These are phyloP conservation scores for Chenopodium berlandieri DNA, from an alignment of 148 eudicot species.

Conservation along the genomic window DNA sequence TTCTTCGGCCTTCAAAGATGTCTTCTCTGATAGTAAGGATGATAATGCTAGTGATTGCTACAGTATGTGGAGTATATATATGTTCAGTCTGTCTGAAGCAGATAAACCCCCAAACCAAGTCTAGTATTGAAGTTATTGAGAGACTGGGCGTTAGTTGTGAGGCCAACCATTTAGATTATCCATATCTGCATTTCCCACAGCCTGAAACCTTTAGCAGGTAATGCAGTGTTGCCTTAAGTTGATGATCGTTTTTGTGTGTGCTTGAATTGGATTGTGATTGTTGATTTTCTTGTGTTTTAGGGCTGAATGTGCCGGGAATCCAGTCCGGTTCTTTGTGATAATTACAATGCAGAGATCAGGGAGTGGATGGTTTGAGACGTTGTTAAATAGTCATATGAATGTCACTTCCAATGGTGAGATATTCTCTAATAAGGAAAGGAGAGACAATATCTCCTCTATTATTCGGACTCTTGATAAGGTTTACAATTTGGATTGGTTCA, in stretches of 20 bases:
- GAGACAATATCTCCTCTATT: conserved; percentile 65
- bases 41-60: conserved; percentile 53
- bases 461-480: conserved; percentile 66
- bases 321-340: conserved; percentile 77
- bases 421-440: conserved; percentile 58
- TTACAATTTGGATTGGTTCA: conserved; percentile 84
- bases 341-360: conserved; percentile 94
- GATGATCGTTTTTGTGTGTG: not conserved
- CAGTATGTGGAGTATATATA: conserved; percentile 63
- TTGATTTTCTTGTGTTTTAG: conserved; percentile 33
- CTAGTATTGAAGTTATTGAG: conserved; percentile 44
- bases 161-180: conserved; percentile 30
- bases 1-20: conserved; percentile 64
- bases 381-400: conserved; percentile 83
- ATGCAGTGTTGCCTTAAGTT: not conserved
- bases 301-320: conserved; percentile 80
- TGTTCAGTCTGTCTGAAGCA: conserved; percentile 79
- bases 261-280: not conserved
- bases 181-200: conserved; percentile 66
- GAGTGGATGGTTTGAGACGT: conserved; percentile 96
- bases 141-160: conserved; percentile 30
- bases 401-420: conserved; percentile 96
- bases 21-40: conserved; percentile 59
- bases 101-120: conserved; percentile 33
- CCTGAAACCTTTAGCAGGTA: conserved; percentile 80